A percentile compares a stretch with the other conserved stretches of the same genome.
Conservation (phyloP, 139 green algal species). For the Closterium sp. region DNA sequence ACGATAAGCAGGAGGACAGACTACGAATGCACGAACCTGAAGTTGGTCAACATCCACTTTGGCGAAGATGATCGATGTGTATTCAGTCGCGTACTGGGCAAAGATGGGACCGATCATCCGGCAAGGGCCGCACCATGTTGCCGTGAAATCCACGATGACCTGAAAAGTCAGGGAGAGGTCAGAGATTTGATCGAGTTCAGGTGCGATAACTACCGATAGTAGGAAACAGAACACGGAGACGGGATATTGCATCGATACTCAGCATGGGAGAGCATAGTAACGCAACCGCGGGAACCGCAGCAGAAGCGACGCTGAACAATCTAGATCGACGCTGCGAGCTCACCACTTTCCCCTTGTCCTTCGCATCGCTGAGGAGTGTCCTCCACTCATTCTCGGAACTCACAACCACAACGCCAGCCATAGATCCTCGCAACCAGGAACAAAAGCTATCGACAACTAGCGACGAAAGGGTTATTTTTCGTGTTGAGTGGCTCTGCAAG, state of each 20-base stretch:
- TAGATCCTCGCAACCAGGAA: too few species aligned
- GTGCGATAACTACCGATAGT: too few species aligned
- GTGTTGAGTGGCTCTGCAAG: too few species aligned
- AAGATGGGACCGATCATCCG: constrained; percentile 54
- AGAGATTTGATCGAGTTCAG: too few species aligned
- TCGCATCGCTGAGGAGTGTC: background rate
- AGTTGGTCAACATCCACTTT: constrained; percentile 31
- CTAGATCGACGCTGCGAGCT: background rate
- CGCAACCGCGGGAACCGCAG: too few species aligned
- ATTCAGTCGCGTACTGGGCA: constrained; percentile 30
- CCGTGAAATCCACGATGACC: constrained; percentile 55
- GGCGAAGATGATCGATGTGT: constrained; percentile 28
- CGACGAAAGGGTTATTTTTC: too few species aligned
- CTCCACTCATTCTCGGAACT: background rate
- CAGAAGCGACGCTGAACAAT: background rate
- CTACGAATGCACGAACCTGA: constrained; percentile 1
- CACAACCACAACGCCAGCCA: background rate
- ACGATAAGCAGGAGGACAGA: background rate
- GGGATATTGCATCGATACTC: too few species aligned
- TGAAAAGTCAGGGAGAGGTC: background rate
- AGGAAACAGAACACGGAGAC: too few species aligned
- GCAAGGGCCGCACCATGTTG: constrained; percentile 55
- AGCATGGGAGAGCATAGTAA: too few species aligned
- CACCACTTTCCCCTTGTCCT: constrained; percentile 5
- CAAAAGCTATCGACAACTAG: too few species aligned